Conservation (phyloP, 2,329 filamentous ascomycete genomes). For the Clonostachys chloroleuca region DNA sequence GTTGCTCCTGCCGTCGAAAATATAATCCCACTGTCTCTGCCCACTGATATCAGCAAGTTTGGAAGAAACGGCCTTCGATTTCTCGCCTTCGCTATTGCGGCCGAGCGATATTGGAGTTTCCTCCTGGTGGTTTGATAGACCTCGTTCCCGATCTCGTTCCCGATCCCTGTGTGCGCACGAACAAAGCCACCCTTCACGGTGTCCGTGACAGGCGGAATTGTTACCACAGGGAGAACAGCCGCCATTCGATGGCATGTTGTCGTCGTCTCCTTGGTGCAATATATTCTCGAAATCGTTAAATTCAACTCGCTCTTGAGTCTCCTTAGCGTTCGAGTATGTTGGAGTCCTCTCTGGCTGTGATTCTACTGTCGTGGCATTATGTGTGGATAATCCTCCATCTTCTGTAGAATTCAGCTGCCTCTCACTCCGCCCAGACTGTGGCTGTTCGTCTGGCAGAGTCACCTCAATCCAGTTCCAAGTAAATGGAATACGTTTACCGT, state of each 20-base stretch:
- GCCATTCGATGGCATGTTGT: too few species aligned
- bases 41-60: not conserved
- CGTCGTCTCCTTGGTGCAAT: too few species aligned
- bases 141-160: not conserved
- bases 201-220: not conserved
- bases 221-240: not conserved
- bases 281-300: too few species aligned
- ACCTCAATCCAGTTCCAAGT: not conserved
- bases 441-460: not conserved
- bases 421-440: not conserved
- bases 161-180: not conserved
- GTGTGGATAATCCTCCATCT: not conserved
- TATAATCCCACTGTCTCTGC: not conserved
- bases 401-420: not conserved
- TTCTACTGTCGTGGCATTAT: too few species aligned
- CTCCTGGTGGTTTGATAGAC: too few species aligned
- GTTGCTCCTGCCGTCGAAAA: not conserved
- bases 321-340: too few species aligned
- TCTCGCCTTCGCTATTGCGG: not conserved
- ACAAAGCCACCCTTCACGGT: constrained; percentile 3
- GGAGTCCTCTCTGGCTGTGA: too few species aligned
- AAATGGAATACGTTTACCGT: not conserved
- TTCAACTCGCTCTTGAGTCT: too few species aligned
- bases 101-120: too few species aligned
- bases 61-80: not conserved